Percentiles rank a stretch among this genome's conserved stretches.
phyloP scores from a whole-genome alignment of 2,329 filamentous ascomycete species.

The Colletotrichum salicis region DNA sequence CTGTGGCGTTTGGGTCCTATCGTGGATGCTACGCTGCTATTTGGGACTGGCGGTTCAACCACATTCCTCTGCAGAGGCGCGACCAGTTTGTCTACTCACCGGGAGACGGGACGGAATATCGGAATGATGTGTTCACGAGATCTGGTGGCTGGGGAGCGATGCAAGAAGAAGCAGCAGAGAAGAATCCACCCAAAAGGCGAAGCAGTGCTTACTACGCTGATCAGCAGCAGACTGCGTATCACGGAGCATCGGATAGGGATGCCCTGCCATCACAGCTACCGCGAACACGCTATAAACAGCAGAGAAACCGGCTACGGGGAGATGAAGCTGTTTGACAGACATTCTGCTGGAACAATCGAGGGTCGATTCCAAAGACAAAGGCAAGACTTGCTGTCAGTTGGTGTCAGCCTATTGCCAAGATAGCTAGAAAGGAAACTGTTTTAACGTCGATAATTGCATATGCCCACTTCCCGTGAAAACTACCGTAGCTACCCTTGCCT shows the following conservation, averaged over 20 bases:
- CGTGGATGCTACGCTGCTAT: constrained; percentile 74
- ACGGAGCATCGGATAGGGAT: background rate
- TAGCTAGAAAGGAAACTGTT: no score
- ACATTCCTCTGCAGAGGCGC: constrained; percentile 68
- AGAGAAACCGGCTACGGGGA: background rate
- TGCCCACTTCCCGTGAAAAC: no score
- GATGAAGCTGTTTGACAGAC: background rate
- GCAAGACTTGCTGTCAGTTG: background rate
- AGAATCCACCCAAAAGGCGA: background rate
- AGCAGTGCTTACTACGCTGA: constrained; percentile 15
- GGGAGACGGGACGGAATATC: constrained; percentile 9
- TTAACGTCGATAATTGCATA: no score
- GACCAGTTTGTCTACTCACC: constrained; percentile 45
- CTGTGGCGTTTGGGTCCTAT: constrained; percentile 72
- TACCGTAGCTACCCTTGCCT: no score
- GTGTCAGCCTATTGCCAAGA: background rate
- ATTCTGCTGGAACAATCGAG: no score
- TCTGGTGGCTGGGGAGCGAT: constrained; percentile 17
- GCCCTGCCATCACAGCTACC: background rate
- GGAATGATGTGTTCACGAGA: constrained; percentile 14
- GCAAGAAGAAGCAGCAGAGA: background rate
- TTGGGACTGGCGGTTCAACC: constrained; percentile 76
- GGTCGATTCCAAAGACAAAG: background rate
- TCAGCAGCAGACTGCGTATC: background rate
- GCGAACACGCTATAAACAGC: constrained; percentile 14